phyloP scores from a whole-genome alignment of 2,329 filamentous ascomycete species.

The Mollisiaceae sp. region DNA sequence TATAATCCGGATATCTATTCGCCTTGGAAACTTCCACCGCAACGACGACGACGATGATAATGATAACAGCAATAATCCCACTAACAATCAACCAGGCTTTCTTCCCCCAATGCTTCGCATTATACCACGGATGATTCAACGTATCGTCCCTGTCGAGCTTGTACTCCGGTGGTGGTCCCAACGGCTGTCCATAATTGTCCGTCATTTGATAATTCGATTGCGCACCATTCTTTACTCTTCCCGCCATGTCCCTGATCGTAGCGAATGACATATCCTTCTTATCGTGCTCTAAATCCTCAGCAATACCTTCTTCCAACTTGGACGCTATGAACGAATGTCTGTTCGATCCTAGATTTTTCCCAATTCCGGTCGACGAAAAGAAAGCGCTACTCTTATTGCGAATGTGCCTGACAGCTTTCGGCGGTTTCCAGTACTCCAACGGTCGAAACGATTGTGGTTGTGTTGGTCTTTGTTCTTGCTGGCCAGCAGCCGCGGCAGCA shows the following conservation, averaged over 20 bases:
- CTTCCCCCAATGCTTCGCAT: slow-evolving; percentile 59
- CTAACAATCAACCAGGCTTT: slow-evolving; percentile 57
- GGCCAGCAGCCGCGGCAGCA: not conserved
- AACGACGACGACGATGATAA: too few relatives aligned
- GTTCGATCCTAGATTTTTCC: not conserved
- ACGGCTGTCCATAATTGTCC: not conserved
- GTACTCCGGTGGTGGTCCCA: slow-evolving; percentile 30
- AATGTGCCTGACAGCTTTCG: slow-evolving; percentile 32
- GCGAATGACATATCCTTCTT: slow-evolving; percentile 27
- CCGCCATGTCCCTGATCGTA: slow-evolving; percentile 25
- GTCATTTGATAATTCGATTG: slow-evolving; percentile 16
- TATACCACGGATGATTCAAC: slow-evolving; percentile 45
- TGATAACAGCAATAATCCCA: slow-evolving; percentile 49
- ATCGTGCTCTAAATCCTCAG: slow-evolving; percentile 12
- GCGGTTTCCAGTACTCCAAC: slow-evolving; percentile 37
- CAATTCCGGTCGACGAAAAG: slow-evolving; percentile 17
- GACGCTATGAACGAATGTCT: slow-evolving; percentile 22
- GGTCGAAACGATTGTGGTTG: slow-evolving; percentile 28
- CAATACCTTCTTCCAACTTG: slow-evolving; percentile 14
- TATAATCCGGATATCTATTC: slow-evolving; percentile 51
- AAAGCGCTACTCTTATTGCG: slow-evolving; percentile 28
- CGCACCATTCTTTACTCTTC: slow-evolving; percentile 15
- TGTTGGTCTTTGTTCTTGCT: slow-evolving; percentile 22
- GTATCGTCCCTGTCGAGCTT: slow-evolving; percentile 30
- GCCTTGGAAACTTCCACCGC: slow-evolving; percentile 43